Base-by-base conservation (phyloP, 768 basidiomycete genomes). In the Calocera viscosa region DNA sequence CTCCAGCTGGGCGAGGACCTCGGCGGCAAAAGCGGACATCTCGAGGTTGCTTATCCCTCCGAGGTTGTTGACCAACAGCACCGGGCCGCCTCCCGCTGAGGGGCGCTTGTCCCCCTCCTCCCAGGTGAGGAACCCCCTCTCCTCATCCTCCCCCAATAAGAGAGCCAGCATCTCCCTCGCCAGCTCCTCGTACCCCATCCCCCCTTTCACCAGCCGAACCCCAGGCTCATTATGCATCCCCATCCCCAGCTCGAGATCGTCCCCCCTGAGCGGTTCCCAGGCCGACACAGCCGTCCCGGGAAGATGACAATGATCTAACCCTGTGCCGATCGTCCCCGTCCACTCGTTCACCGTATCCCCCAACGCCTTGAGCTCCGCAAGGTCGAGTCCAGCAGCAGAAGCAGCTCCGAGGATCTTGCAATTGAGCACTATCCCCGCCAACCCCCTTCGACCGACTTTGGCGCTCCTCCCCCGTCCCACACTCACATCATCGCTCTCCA, bases 161-260 rank as follows among this genome's bases (percentile, higher is more conserved):
- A 89, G 79, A 47, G 85, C 83, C 26, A 94, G 76, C 49, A 94
- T 80, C 70, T 83, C 79, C n/a, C 81, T 80, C 49, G 94, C 79
- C 66, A 94, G 84, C 69, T 87, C 79, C 17, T 82, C 80, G 60
- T 90, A 82, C 11, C 86, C 53, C 30, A 60, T 80, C 0, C 92
- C 91, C 1, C 87, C 79, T 0, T 86, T 86, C 38, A 88, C 70
- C 32, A 85, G 85, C 43, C 79, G 78, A 69, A 85, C 81, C 8
- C 89, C 93, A 60, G 86, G 84, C 77, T 95, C 93, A 72, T 95
- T 95, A 77, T 95, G 93, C 67, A 95, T 89, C 14, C 93, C 84
- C 16, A 84, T 71, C 19, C 93, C 93, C 67, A 95, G 87, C 76
- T 95, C 93, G 65, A 93, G 84, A 74, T 92, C 89, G 24, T 82